Evolutionary conservation across 1,139 yeast species (phyloP), one percentile per base, ranked within the genome.

Genomic region (Saccharomycopsis hybrid): DNA sequence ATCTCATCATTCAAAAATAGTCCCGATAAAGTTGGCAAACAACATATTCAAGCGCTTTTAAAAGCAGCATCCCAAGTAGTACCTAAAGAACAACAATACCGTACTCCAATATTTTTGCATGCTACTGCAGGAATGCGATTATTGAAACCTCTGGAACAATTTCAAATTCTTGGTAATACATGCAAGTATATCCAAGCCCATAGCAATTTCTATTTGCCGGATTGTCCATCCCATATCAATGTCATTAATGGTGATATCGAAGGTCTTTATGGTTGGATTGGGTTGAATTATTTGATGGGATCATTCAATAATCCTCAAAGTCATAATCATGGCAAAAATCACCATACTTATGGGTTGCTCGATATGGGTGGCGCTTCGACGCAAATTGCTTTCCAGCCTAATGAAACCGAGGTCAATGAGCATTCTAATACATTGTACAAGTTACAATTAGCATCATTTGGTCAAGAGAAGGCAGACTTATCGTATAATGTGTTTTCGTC

Each of bases 361-460:
- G 95, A 86, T 57, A 82, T 87, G 89, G 95, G 95, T 3, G 95
- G 95, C 0, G 94, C 94, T 0, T 83, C 92, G 1, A 82, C 95
- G 0, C 95, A 87, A 61, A 78, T 87, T 37, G 86, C 88, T 0
- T 86, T 85, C 62, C 85, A 79, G 57, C 94, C 95, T 0, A 77
- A 78, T 58, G 53, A 66, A 24, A 70, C 82, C 0, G 86, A 82
- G 55, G 67, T 71, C 11, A 67, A 64, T 4, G 78, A 77, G 51
- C 84, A 82, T 57, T 63, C 69, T 48, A 78, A 80, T 50, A 77
- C 76, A 47, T 64, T 85, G 51, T 78, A 76, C 59, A 68, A 68
- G 38, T 64, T 86, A 2, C 69, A 71, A 24, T 65, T 85, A 43
- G 68, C 77, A 33, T 67, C 72, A 18, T 57, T 76, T 24, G 57